Conservation (phyloP, 2,329 filamentous ascomycete species). For the Fusarium sp. region DNA sequence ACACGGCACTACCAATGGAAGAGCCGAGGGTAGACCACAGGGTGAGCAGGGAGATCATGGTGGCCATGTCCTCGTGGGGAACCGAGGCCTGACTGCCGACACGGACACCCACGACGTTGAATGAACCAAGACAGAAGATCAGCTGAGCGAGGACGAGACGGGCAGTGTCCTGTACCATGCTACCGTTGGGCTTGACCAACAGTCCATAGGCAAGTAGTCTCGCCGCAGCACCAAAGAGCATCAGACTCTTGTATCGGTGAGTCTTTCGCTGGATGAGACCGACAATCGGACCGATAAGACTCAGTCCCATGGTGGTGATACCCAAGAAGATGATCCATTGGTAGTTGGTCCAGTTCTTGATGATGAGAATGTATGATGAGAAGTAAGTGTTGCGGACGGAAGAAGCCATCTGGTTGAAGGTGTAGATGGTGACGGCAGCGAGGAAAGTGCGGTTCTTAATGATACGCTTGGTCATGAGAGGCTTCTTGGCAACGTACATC, state of each 20-base stretch:
- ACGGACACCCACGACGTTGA: conserved; percentile 53
- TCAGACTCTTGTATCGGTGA: conserved; percentile 55
- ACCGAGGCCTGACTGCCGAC: conserved; percentile 55
- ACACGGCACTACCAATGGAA: conserved; percentile 51
- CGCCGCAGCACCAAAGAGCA: conserved; percentile 50
- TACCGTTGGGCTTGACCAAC: conserved; percentile 42
- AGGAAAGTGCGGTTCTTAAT: conserved; percentile 47
- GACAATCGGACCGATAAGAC: conserved; percentile 49
- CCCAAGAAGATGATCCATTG: conserved; percentile 54
- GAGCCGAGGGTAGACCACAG: conserved; percentile 54
- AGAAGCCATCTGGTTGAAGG: conserved; percentile 51
- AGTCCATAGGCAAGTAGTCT: conserved; percentile 52
- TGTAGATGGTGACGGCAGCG: conserved; percentile 43
- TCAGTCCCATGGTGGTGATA: conserved; percentile 52
- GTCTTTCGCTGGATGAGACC: conserved; percentile 49
- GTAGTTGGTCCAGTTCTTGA: conserved; percentile 54
- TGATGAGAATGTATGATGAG: conserved; percentile 52
- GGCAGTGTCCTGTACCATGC: conserved; percentile 48
- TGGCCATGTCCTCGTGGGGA: conserved; percentile 54
- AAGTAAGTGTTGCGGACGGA: conserved; percentile 50
- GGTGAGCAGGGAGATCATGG: conserved; percentile 50
- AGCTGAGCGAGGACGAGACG: conserved; percentile 50
- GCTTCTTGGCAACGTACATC: conserved; percentile 46
- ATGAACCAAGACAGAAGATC: conserved; percentile 49
- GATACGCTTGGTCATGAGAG: conserved; percentile 47